Evolutionary conservation across 768 basidiomycete species (phyloP), one percentile per base, ranked within the genome.

Genomic region (Collybia mongolica): DNA sequence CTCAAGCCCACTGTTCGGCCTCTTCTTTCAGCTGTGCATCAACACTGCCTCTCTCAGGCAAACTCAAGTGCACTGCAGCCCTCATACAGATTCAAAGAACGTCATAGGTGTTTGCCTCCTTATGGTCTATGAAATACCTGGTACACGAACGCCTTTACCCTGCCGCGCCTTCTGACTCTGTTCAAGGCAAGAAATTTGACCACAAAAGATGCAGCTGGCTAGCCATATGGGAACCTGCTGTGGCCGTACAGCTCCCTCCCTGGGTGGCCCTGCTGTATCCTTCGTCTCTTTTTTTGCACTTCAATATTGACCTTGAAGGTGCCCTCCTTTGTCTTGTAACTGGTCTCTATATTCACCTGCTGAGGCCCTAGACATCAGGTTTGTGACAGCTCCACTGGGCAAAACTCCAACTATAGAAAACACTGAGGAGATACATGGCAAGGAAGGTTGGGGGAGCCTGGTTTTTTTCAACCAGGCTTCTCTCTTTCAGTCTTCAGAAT

Each of bases 161-260:
- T 5, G 23, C 3, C 9, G 35, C 12, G 2, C 6, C 24, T 9
- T 8, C 35, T 51, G 23, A 44, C 17, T 2, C 7, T 15, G 15
- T 19, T 17, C 3, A 6, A 43, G 20, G 24, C 53, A 57, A 37
- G 0, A 11, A 32, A 6, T 69, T 69, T 51, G 57, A 67, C 41
- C 49, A 62, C 43, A 36, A 36, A 1, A 22, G 44, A 24, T 39
- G 51, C 2, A 55, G 58, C 3, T 72, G 69, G 69, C 54, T 72
- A 1, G 69, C 67, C 0, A 44, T 72, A 0, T 72, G 68, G 67
- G 68, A 72, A 51, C 65, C 64, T 8, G 64, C 59, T 0, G 50
- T 72, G 0, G 55, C 61, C 1, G 53, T 72, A 20, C 46, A 72
- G 53, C 51, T 72, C 1, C 71, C 67, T 1, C 60, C 69, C 4